A percentile compares a stretch with the other conserved stretches of the same genome.
These are phyloP conservation scores for Citrus hindsii DNA, from an alignment of 345 rosid genomes.

Conservation along the genomic window DNA sequence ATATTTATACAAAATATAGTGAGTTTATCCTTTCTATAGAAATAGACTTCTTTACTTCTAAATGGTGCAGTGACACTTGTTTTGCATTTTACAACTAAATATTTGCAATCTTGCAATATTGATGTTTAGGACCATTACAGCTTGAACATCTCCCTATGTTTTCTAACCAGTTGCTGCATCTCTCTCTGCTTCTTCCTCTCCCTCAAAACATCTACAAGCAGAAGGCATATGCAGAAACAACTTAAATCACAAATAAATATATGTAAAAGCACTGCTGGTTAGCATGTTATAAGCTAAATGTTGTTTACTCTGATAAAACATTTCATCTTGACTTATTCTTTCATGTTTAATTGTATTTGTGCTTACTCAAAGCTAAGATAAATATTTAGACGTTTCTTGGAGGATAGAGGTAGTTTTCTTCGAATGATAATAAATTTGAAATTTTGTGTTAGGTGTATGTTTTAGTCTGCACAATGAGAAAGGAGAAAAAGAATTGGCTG, in stretches of 20 bases:
- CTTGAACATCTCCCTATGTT: background rate
- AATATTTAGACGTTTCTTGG: background rate
- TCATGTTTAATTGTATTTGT: background rate
- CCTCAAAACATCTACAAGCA: background rate
- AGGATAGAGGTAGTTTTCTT: background rate
- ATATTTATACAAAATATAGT: slow-evolving; percentile 22
- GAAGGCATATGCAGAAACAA: background rate
- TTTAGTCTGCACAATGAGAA: background rate
- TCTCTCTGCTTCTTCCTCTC: background rate
- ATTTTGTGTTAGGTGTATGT: background rate
- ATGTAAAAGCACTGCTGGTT: background rate
- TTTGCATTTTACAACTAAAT: background rate
- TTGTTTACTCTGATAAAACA: background rate
- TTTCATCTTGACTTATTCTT: background rate
- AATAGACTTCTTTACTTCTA: background rate
- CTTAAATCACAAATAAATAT: background rate
- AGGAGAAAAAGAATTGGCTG: background rate
- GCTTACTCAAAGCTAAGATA: background rate
- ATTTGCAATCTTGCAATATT: background rate
- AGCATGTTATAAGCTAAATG: background rate
- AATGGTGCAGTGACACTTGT: background rate
- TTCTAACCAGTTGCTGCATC: background rate
- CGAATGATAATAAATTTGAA: background rate
- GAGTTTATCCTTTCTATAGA: slow-evolving; percentile 7
- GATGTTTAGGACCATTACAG: no score